phyloP scores from a whole-genome alignment of 495 filamentous ascomycete genomes.

The Xylaria longipes region DNA sequence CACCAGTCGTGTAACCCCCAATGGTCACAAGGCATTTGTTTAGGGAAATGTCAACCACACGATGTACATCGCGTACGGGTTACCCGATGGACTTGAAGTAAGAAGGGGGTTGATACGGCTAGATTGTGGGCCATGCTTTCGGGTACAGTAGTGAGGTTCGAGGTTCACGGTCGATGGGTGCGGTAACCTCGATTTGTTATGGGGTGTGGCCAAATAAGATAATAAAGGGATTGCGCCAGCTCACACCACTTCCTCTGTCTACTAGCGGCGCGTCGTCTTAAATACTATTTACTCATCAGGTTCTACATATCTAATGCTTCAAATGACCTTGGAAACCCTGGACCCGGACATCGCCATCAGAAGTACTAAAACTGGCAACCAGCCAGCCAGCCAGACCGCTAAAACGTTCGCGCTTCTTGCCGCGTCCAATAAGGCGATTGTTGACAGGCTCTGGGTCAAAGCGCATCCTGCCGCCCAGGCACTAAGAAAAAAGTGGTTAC shows the following conservation, averaged over 20 bases:
- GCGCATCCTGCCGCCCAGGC: neutral
- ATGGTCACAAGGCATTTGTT: neutral
- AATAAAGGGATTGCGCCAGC: neutral
- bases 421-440: neutral
- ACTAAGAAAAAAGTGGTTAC: neutral
- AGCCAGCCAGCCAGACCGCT: constrained; percentile 4
- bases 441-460: neutral
- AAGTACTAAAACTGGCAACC: neutral
- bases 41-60: neutral
- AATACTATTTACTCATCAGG: neutral
- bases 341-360: constrained; percentile 4
- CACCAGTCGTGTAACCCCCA: neutral
- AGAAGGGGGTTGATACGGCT: neutral
- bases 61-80: neutral
- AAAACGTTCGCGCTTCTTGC: neutral
- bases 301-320: neutral
- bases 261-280: neutral
- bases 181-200: neutral
- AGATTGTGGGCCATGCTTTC: neutral
- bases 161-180: neutral
- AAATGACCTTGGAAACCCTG: neutral
- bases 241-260: neutral
- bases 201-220: neutral
- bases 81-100: neutral
- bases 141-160: neutral